Evolutionary conservation across 805 yeast genomes (phyloP).

Genomic region (Wickerhamiella galacta): DNA sequence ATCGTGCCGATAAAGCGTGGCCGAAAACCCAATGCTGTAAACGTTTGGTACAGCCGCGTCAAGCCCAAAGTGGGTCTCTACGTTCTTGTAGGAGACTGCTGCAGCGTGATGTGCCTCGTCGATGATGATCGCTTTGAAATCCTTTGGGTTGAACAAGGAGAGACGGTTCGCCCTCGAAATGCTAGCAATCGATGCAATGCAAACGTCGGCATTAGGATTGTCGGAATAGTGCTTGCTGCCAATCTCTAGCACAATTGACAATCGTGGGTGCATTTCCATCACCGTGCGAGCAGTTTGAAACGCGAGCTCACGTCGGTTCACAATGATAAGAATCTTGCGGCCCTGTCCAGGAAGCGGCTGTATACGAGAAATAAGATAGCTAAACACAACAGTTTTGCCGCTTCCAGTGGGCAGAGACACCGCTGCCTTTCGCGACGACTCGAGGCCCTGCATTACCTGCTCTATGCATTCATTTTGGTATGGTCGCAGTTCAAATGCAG

Average conservation of each 20-base stretch:
- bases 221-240: conserved; percentile 28
- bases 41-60: conserved; percentile 25
- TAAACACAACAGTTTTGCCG: conserved; percentile 74
- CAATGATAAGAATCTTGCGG: conserved; percentile 39
- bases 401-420: conserved; percentile 88
- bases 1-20: conserved; percentile 72
- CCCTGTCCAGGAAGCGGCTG: conserved; percentile 21
- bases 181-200: conserved; percentile 66
- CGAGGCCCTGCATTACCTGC: conserved; percentile 33
- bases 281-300: conserved; percentile 47
- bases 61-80: conserved; percentile 39
- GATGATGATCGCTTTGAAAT: conserved; percentile 57
- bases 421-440: conserved; percentile 43
- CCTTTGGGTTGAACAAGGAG: conserved; percentile 34
- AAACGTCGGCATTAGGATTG: conserved; percentile 35
- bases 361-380: conserved; percentile 18
- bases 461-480: conserved; percentile 63
- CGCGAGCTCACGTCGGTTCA: conserved; percentile 68
- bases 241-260: conserved; percentile 53
- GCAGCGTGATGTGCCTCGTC: conserved; percentile 93
- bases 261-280: conserved; percentile 30
- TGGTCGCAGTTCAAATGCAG: conserved; percentile 1
- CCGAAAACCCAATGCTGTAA: conserved; percentile 70
- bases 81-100: conserved; percentile 44
- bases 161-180: conserved; percentile 34